Evolutionary conservation across 1,284 basidiomycete genomes (phyloP).

Genomic region (Rhodotorula sp.): DNA sequence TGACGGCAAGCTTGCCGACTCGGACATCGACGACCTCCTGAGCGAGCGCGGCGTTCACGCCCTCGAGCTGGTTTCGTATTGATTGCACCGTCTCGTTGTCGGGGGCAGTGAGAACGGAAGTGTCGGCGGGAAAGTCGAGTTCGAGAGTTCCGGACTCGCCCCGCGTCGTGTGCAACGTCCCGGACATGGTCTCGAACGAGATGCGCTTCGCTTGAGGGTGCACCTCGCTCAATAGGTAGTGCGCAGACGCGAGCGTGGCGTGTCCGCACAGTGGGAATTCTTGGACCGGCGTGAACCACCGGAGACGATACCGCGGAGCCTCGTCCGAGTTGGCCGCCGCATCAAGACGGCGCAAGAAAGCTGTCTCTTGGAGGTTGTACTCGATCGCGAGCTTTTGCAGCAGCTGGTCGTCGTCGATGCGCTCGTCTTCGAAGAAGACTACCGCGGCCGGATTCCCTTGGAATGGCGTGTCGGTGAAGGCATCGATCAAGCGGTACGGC

Average conservation of each 20-base stretch:
- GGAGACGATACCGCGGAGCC: slow-evolving; percentile 6
- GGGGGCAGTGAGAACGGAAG: not conserved
- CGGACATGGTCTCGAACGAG: slow-evolving; percentile 50
- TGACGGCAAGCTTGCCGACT: slow-evolving; percentile 1
- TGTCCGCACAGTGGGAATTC: slow-evolving; percentile 55
- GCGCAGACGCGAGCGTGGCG: slow-evolving; percentile 55
- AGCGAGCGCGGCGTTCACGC: not conserved
- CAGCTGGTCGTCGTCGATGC: not conserved
- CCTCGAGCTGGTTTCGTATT: not conserved
- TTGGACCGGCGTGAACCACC: slow-evolving; percentile 36
- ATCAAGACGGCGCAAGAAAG: slow-evolving; percentile 48
- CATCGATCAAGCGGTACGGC: slow-evolving; percentile 53
- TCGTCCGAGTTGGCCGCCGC: not conserved
- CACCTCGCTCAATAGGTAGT: slow-evolving; percentile 50
- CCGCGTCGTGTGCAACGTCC: slow-evolving; percentile 29
- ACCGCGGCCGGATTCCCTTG: slow-evolving; percentile 60
- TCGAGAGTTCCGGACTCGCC: slow-evolving; percentile 49
- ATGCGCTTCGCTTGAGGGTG: slow-evolving; percentile 45
- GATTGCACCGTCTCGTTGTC: not conserved
- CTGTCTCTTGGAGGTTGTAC: slow-evolving; percentile 56
- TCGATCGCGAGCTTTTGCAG: slow-evolving; percentile 50
- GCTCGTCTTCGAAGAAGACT: slow-evolving; percentile 48
- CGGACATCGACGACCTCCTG: not conserved
- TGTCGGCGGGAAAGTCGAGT: slow-evolving; percentile 52
- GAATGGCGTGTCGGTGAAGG: slow-evolving; percentile 54